Base-by-base conservation (phyloP, 2,329 filamentous ascomycete genomes). In the Neoscytalidium dimidiatum region DNA sequence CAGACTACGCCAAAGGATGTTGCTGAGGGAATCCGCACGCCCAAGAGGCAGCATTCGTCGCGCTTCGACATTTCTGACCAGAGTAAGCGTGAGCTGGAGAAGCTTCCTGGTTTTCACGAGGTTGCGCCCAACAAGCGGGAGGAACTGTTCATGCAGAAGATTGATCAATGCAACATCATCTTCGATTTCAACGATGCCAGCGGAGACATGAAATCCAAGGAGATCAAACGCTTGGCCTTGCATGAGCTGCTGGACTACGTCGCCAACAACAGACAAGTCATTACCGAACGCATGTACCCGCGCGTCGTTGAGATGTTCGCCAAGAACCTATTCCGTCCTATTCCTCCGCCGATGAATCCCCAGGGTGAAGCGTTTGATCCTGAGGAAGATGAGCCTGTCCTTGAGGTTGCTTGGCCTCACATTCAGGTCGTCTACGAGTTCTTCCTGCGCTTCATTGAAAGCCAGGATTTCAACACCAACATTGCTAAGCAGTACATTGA, bases 391-490 rank as follows among this genome's bases (percentile, higher is more conserved):
- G 95, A 99, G 77, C 95, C 95, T 1, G 95, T 99, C 35, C 84
- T 99, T 65, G 95, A 99, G 82, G 95, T 99, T 38, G 95, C 95
- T 4, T 99, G 95, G 95, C 95, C 95, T 7, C 95, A 99, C 77
- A 99, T 99, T 67, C 95, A 99, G 80, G 95, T 99, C 64, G 95
- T 99, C 44, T 99, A 99, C 80, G 95, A 99, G 79, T 99, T 99
- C 84, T 99, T 99, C 84, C 84, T 99, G 68, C 88, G 95, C 66
- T 99, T 99, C 80, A 99, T 99, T 71, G 95, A 99, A 79, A 98
- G 95, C 79, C 95, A 97, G 78, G 95, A 99, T 79, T 99, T 99
- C 85, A 99, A 98, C 83, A 99, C 95, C 71, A 99, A 99, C 80
- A 97, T 97, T 73, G 95, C 95, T 71, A 99, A 99, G 82, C 91